A percentile compares a stretch with the other conserved stretches of the same genome.
Evolutionary conservation across 73 alveolate genomes (phyloP).

Genomic region (Paramecium caudatum): DNA sequence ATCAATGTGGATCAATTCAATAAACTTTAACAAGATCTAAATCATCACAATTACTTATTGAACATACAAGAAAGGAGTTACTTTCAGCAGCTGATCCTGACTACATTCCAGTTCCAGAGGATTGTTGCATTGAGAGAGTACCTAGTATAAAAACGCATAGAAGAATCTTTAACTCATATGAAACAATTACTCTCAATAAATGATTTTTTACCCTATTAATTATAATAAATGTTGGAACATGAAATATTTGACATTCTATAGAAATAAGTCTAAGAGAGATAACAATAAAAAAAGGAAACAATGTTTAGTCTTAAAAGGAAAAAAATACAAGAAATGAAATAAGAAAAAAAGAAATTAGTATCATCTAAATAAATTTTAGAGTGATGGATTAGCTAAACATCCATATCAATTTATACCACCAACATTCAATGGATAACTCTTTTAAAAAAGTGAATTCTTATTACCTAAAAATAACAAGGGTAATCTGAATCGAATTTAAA

Average conservation of each 20-base stretch:
- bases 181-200: neutral
- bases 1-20: neutral
- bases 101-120: conserved; percentile 2
- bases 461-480: neutral
- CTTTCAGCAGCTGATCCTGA: conserved; percentile 20
- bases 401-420: neutral
- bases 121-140: conserved; percentile 1
- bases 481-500: neutral
- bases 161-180: conserved; percentile 11
- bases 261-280: conserved; percentile 26
- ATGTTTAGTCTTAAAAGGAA: conserved; percentile 16
- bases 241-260: conserved; percentile 16
- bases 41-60: neutral
- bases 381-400: conserved; percentile 58
- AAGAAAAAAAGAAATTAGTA: conserved; percentile 44
- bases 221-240: no score
- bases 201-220: neutral
- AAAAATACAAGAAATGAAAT: conserved; percentile 2
- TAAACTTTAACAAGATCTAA: neutral
- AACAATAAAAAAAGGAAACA: neutral
- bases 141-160: conserved; percentile 32
- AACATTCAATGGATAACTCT: neutral
- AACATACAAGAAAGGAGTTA: conserved; percentile 41
- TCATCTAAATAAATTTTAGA: conserved; percentile 21
- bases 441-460: conserved; percentile 13